phyloP scores from a whole-genome alignment of 2,329 filamentous ascomycete species.

The Aschersonia sp. region DNA sequence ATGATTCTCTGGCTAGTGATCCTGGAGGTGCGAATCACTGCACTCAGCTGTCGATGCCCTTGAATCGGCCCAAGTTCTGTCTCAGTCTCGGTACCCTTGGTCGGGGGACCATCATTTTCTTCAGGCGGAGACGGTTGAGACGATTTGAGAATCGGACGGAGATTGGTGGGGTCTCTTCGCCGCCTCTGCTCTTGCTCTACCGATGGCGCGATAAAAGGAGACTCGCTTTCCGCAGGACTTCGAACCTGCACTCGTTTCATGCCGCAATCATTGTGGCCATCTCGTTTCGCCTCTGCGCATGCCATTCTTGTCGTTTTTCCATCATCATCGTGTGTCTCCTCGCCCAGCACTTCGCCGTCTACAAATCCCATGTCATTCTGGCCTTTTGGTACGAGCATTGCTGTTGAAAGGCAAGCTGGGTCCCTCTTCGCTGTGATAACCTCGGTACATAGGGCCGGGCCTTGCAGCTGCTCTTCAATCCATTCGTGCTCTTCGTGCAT shows the following conservation, averaged over 20 bases:
- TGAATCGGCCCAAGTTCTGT: constrained; percentile 10
- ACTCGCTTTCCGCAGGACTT: constrained; percentile 5
- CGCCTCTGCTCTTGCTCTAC: constrained; percentile 20
- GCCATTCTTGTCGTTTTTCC: neutral
- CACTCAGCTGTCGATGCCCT: constrained; percentile 6
- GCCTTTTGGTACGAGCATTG: too few relatives aligned
- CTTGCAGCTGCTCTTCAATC: constrained; percentile 12
- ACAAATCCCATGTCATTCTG: too few relatives aligned
- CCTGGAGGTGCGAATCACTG: constrained; percentile 3
- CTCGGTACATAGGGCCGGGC: neutral
- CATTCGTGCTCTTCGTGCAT: constrained; percentile 14
- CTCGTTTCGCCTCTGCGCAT: neutral
- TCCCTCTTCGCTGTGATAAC: neutral
- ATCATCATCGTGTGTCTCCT: too few relatives aligned
- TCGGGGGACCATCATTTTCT: constrained; percentile 1
- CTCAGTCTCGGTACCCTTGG: constrained; percentile 1
- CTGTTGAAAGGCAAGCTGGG: too few relatives aligned
- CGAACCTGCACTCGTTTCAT: constrained; percentile 4
- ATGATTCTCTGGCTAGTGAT: constrained; percentile 8
- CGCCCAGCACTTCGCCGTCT: too few relatives aligned
- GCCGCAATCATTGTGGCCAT: neutral
- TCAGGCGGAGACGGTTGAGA: constrained; percentile 3
- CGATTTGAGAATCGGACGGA: constrained; percentile 20
- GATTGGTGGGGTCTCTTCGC: constrained; percentile 14
- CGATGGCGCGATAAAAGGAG: constrained; percentile 14